Percentiles rank a stretch among this genome's conserved stretches.
These are phyloP conservation scores for Eucalyptus shirleyi DNA, from an alignment of 345 rosid genomes.

Conservation along the genomic window DNA sequence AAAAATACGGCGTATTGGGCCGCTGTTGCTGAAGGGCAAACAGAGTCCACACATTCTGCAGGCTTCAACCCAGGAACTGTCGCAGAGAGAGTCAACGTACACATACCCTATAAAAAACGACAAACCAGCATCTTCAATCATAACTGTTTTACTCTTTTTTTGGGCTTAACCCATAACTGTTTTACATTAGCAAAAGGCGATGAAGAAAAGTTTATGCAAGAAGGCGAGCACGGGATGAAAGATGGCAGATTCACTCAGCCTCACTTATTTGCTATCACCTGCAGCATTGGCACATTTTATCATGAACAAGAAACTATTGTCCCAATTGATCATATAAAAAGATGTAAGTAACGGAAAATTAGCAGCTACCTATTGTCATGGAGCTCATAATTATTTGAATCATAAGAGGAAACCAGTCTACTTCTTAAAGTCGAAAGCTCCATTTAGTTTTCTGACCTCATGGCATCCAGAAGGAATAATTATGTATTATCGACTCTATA, in stretches of 20 bases:
- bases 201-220: not conserved
- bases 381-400: not conserved
- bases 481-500: not conserved
- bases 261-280: not conserved
- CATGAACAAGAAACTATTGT: not conserved
- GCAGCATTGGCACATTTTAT: not conserved
- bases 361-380: not conserved
- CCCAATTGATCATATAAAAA: not conserved
- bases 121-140: not conserved
- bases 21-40: slow-evolving; percentile 23
- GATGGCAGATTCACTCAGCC: not conserved
- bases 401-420: not conserved
- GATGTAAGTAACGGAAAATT: not conserved
- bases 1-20: slow-evolving; percentile 26
- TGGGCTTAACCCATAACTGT: not conserved
- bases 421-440: not conserved
- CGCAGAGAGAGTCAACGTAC: slow-evolving; percentile 28
- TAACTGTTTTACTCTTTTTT: not conserved
- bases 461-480: not conserved
- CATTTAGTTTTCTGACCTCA: not conserved
- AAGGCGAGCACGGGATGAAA: not conserved
- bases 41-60: slow-evolving; percentile 14
- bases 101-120: slow-evolving; percentile 18
- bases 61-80: slow-evolving; percentile 22
- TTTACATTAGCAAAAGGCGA: not conserved